Percentiles rank a stretch among this genome's conserved stretches.
Conservation (phyloP, 2,329 filamentous ascomycete species). For the Lecanicillium sp. region DNA sequence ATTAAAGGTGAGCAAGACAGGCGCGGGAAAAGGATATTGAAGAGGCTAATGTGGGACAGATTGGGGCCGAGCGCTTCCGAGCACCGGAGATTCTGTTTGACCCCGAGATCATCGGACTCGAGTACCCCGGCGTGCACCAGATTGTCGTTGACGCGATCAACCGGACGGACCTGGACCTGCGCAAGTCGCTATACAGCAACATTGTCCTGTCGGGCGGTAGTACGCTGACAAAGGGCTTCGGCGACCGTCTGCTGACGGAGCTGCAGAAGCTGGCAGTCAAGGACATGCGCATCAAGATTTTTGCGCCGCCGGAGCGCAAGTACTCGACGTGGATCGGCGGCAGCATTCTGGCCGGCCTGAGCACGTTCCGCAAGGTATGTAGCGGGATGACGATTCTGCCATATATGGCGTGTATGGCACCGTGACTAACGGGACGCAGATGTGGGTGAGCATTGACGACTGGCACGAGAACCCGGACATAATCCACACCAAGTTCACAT, state of each 20-base stretch:
- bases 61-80: constrained; percentile 90
- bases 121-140: constrained; percentile 95
- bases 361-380: constrained; percentile 93
- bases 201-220: constrained; percentile 96
- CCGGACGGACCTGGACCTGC: constrained; percentile 89
- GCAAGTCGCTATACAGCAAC: constrained; percentile 90
- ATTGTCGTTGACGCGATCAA: constrained; percentile 96
- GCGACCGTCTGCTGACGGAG: constrained; percentile 84
- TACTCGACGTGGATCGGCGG: constrained; percentile 99
- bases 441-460: constrained; percentile 99
- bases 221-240: constrained; percentile 94
- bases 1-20: constrained; percentile 60
- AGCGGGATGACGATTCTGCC: neutral
- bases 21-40: neutral
- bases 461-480: constrained; percentile 99
- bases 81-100: constrained; percentile 97
- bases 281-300: constrained; percentile 99
- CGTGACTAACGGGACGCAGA: constrained; percentile 47
- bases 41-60: constrained; percentile 39
- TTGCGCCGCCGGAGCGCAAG: constrained; percentile 93
- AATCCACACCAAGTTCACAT: constrained; percentile 96
- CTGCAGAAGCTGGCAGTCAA: constrained; percentile 91
- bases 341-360: constrained; percentile 91
- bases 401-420: constrained; percentile 11
- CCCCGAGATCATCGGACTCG: constrained; percentile 90